Percentiles rank a stretch among this genome's conserved stretches.
These are phyloP conservation scores for Fusarium chuoi DNA, from an alignment of 2,329 filamentous ascomycete species.

Conservation along the genomic window DNA sequence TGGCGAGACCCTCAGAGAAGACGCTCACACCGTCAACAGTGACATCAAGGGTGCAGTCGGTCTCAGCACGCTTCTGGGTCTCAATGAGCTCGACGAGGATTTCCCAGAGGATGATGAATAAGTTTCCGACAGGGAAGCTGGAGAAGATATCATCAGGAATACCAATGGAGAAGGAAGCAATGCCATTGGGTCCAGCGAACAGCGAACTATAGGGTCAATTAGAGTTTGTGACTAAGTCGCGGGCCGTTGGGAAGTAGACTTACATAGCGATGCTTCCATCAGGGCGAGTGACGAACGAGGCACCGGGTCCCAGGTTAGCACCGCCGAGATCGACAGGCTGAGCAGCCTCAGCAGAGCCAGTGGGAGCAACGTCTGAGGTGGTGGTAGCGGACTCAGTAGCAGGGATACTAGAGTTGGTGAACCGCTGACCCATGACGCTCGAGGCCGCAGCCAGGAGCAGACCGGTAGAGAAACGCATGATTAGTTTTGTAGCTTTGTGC, in stretches of 20 bases:
- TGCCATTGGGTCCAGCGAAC: background rate
- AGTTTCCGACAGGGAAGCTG: background rate
- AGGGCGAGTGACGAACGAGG: background rate
- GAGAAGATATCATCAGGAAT: background rate
- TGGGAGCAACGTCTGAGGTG: background rate
- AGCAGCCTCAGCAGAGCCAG: background rate
- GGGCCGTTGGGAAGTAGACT: background rate
- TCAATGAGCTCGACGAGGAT: background rate
- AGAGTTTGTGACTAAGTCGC: rapidly evolving
- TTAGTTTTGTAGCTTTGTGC: background rate
- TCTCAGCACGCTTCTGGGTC: conserved; percentile 3
- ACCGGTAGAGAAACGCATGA: conserved; percentile 27
- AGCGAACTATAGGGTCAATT: background rate
- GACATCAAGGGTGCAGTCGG: conserved; percentile 9
- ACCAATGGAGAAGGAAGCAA: background rate
- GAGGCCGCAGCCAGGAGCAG: conserved; percentile 28
- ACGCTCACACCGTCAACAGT: background rate
- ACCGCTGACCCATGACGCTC: conserved; percentile 23
- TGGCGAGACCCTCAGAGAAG: background rate
- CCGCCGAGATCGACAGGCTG: background rate
- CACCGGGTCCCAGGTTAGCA: background rate
- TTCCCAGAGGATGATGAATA: conserved; percentile 6
- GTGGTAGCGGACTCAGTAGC: conserved; percentile 1
- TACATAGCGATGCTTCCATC: conserved; percentile 4
- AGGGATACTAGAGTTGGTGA: conserved; percentile 27